phyloP scores from a whole-genome alignment of 352 stramenopile species.

The Globisporangium radiosum region DNA sequence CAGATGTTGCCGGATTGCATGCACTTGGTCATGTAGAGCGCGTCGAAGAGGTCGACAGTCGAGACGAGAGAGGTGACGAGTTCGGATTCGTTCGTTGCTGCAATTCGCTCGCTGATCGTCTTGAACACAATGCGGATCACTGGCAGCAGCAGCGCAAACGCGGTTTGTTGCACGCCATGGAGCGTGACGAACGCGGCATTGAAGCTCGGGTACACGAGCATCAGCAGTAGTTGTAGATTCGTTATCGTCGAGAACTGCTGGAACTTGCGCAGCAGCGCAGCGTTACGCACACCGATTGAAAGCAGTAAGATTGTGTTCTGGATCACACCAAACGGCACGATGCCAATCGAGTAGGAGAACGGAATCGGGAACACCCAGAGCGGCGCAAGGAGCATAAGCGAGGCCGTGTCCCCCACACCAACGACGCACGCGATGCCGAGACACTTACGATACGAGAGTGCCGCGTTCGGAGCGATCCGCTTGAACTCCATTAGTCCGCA shows the following conservation, averaged over 20 bases:
- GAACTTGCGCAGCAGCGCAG: neutral
- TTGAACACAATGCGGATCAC: neutral
- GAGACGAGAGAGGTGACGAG: neutral
- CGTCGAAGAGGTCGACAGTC: conserved; percentile 11
- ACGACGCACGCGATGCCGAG: too few relatives aligned
- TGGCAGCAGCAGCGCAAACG: conserved; percentile 8
- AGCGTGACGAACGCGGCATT: conserved; percentile 10
- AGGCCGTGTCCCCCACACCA: too few relatives aligned
- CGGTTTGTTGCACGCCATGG: neutral
- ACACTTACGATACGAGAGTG: too few relatives aligned
- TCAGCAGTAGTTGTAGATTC: neutral
- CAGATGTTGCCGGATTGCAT: conserved; percentile 14
- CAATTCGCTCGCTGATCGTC: neutral
- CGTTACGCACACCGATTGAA: neutral
- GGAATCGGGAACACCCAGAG: conserved; percentile 7
- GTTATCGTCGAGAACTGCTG: neutral
- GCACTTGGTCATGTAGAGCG: conserved; percentile 17
- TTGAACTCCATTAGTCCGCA: too few relatives aligned
- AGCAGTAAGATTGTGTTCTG: neutral
- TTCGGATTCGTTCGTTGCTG: neutral
- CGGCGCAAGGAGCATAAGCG: neutral
- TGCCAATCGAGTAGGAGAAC: neutral
- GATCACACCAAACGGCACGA: neutral
- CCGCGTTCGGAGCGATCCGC: too few relatives aligned
- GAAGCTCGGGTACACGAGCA: conserved; percentile 5